Base-by-base conservation (phyloP, 805 yeast genomes). In the Scheffersomyces amazonensis region DNA sequence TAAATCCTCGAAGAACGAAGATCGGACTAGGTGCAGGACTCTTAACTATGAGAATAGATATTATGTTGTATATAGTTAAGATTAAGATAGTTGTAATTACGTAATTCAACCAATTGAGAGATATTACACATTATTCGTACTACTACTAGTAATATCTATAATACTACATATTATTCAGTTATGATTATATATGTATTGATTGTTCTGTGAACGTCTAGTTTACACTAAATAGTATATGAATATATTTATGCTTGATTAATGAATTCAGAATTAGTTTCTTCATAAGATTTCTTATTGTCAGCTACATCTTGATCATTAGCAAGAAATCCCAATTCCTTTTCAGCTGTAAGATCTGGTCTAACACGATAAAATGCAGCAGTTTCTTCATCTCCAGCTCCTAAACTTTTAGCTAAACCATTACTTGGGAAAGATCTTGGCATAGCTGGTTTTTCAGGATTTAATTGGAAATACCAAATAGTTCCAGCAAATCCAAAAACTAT, bases 401-500 rank as follows among this genome's bases (percentile, higher is more conserved):
- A 69, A 44, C 76, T 87, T 55, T 70, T 75, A 51, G 86, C 85
- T 49, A 87, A 73, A 3, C 96, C 96, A 40, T 76, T 83, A 52
- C 72, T 71, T 19, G 93, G 93, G 58, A 73, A 87, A 27, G 80
- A 73, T 64, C 95, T 75, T 39, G 88, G 87, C 64, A 78, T 79
- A 37, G 87, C 88, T 23, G 86, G 84, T 59, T 79, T 73, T 47
- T 79, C 87, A 53, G 66, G 79, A 66, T 59, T 77, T 71, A 48
- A 68, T 60, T 67, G 76, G 73, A 59, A 76, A 64, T 37, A 72
- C 47, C 60, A 54, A 36, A 69, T 56, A 28, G 55, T 40, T 17
- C 56, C 60, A n/a, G 73, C 80, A 51, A 83, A 76, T 2, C 64
- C 65, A 43, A 65, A 34, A 31, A 69, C 44, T 25, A 54, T 49